Evolutionary conservation across 2,329 filamentous ascomycete species (phyloP).

Genomic region (Ascochyta fabae): DNA sequence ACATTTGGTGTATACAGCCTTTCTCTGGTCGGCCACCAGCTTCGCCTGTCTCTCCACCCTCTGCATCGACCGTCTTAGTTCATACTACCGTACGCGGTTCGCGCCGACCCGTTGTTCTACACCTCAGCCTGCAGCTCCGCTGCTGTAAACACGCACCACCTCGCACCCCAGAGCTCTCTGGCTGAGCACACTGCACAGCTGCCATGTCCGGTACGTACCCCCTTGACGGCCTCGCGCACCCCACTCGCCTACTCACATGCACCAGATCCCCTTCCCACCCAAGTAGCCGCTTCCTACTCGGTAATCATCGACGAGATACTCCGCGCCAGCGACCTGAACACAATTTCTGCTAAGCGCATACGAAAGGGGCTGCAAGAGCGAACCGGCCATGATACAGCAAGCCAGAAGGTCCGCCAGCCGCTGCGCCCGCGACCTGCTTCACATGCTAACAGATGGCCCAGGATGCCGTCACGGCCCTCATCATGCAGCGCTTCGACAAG

Average conservation of each 20-base stretch:
- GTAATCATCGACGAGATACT: conserved; percentile 69
- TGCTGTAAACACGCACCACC: not conserved
- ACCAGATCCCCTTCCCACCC: conserved; percentile 52
- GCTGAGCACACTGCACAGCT: conserved; percentile 15
- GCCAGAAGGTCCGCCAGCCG: conserved; percentile 62
- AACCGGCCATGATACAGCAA: conserved; percentile 66
- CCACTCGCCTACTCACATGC: conserved; percentile 18
- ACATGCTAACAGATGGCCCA: conserved; percentile 33
- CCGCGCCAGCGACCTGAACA: conserved; percentile 65
- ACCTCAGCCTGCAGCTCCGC: conserved; percentile 16
- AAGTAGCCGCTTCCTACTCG: conserved; percentile 59
- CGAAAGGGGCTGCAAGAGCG: conserved; percentile 67
- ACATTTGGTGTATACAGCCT: conserved; percentile 11
- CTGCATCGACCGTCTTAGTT: conserved; percentile 3
- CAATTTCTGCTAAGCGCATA: conserved; percentile 70
- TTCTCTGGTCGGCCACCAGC: not conserved
- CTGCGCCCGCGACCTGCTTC: conserved; percentile 3
- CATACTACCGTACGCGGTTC: conserved; percentile 11
- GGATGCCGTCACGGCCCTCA: conserved; percentile 55
- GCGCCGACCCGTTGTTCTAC: conserved; percentile 12
- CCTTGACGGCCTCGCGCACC: conserved; percentile 3
- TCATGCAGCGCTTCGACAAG: conserved; percentile 59
- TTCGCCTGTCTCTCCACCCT: not conserved
- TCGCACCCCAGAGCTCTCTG: conserved; percentile 1
- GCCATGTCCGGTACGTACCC: conserved; percentile 41